phyloP scores from a whole-genome alignment of 116 monocot species.

The Posidonia oceanica region DNA sequence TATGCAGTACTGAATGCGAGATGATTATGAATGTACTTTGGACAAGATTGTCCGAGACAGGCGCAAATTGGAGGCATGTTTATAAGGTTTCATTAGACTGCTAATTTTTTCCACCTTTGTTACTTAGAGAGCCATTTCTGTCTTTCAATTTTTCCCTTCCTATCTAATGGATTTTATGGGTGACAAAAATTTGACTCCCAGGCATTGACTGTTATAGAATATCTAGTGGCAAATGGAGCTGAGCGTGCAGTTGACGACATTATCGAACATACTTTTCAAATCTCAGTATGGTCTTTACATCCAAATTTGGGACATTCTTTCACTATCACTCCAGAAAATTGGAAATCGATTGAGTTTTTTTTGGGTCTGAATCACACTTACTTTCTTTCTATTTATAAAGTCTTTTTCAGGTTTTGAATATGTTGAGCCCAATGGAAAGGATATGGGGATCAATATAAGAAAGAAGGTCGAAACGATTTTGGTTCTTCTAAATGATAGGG shows the following conservation, averaged over 20 bases:
- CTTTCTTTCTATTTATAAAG: conserved; percentile 25
- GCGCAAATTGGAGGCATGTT: conserved; percentile 74
- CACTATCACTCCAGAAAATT: background rate
- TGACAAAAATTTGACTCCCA: conserved; percentile 11
- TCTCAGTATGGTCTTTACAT: conserved; percentile 47
- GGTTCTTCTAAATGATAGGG: conserved; percentile 58
- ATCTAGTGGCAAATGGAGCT: conserved; percentile 84
- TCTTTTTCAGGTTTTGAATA: conserved; percentile 70
- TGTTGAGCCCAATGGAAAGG: conserved; percentile 94
- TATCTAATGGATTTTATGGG: background rate
- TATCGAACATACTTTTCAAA: conserved; percentile 61
- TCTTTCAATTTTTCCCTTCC: background rate
- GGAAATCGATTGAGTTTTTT: conserved; percentile 1
- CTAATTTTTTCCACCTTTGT: background rate
- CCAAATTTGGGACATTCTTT: background rate
- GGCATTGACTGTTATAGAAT: conserved; percentile 91
- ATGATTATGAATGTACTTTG: conserved; percentile 40
- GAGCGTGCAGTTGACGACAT: conserved; percentile 91
- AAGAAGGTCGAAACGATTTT: conserved; percentile 88
- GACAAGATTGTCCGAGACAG: conserved; percentile 30
- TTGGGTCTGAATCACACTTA: background rate
- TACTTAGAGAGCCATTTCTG: background rate
- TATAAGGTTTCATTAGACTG: conserved; percentile 44
- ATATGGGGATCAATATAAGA: conserved; percentile 87
- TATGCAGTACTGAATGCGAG: conserved; percentile 30